Evolutionary conservation across 2,329 filamentous ascomycete species (phyloP), one percentile per base, ranked within the genome.

Genomic region (Penicillium freii): DNA sequence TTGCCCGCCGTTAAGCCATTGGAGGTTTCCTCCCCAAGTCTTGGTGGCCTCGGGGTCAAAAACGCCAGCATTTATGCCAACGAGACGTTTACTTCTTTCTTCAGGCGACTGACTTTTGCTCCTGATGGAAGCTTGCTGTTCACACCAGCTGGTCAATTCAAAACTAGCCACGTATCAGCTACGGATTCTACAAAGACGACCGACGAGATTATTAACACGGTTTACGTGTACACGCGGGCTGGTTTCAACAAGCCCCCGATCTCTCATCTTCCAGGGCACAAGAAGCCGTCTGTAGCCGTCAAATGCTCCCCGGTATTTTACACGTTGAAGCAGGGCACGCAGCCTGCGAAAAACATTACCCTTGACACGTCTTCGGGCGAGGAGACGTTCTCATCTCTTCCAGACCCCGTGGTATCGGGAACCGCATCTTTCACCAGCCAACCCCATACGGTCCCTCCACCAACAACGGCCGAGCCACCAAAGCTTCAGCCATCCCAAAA

Each of bases 231-330:
- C 75, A 97, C 93, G 0, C 84, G 94, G 66, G 94, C 92, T 31
- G 94, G 94, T 25, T 91, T 99, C 70, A 97, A 97, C 77, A 97
- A 95, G 73, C 92, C 94, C 1, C 94, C 94, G 2, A 89, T 97
- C 56, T 92, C 93, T 7, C 94, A 97, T 75, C 82, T 99, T 7
- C 94, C 94, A 0, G 94, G 94, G 1, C 93, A 97, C 76, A 99
- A 97, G 80, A 99, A 99, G 75, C 94, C 94, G 0, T 97, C 94
- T 0, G 91, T 99, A 11, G 94, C 92, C 1, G 91, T 99, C 58
- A 91, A 91, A 70, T 99, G 94, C 72, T 99, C 93, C 15, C 94
- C 94, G 0, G 77, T 96, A 25, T 87, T 90, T 66, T 99, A 97
- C 75, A 91, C 87, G 0, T 79, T 95, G 23, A 86, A 94, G 40